Evolutionary conservation across 2,329 filamentous ascomycete species (phyloP).

Genomic region (Calonectria pseudoturangicola): DNA sequence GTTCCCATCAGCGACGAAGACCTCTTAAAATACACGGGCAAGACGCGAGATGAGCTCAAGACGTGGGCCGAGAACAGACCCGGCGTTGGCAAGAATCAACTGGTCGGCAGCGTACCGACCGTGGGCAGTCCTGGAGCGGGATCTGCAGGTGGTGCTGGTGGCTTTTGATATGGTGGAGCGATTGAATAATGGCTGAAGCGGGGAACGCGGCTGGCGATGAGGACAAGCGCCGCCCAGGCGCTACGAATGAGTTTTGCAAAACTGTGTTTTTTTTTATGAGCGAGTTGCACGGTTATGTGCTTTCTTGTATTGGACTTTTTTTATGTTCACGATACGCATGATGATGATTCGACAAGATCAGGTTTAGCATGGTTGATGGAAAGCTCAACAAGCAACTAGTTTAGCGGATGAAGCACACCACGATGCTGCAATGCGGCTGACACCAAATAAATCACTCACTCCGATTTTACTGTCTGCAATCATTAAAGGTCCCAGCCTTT

Average conservation of each 20-base stretch:
- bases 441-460: constrained; percentile 17
- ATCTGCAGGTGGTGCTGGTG: constrained; percentile 49
- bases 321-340: not conserved
- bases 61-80: constrained; percentile 62
- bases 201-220: constrained; percentile 11
- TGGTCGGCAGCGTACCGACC: constrained; percentile 57
- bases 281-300: not conserved
- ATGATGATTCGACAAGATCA: not conserved
- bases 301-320: not conserved
- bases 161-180: constrained; percentile 59
- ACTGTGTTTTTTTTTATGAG: no score
- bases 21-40: constrained; percentile 65
- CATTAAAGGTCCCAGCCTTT: no score
- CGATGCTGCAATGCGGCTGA: not conserved
- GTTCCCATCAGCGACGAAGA: constrained; percentile 61
- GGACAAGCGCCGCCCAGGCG: constrained; percentile 43
- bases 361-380: not conserved
- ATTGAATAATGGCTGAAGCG: constrained; percentile 2
- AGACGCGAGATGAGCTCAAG: constrained; percentile 58
- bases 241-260: constrained; percentile 30
- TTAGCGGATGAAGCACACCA: not conserved
- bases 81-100: constrained; percentile 64
- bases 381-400: not conserved
- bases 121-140: constrained; percentile 58
- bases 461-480: not conserved